Conservation (phyloP, 768 basidiomycete species). For the Lenzites betulinus region DNA sequence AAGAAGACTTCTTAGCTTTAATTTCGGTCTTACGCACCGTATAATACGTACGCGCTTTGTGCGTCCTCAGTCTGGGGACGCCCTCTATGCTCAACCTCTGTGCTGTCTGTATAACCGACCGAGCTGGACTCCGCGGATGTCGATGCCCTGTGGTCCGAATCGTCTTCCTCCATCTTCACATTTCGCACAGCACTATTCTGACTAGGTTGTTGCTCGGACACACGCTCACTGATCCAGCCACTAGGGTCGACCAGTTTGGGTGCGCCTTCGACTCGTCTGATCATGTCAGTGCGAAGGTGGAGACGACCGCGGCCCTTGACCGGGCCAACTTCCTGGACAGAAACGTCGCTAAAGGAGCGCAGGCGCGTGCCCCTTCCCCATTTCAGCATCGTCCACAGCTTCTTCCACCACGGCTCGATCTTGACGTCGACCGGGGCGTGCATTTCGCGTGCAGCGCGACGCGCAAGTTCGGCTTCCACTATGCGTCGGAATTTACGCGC, state of each 20-base stretch:
- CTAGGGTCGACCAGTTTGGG: constrained; percentile 75
- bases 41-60: constrained; percentile 12
- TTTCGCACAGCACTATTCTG: constrained; percentile 21
- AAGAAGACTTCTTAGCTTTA: constrained; percentile 19
- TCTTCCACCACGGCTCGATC: constrained; percentile 28
- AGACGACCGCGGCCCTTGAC: constrained; percentile 9
- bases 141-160: constrained; percentile 14
- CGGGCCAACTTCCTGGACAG: constrained; percentile 12
- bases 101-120: constrained; percentile 1
- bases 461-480: constrained; percentile 45
- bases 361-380: constrained; percentile 6
- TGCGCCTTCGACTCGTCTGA: constrained; percentile 67
- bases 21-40: constrained; percentile 5
- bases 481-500: constrained; percentile 65
- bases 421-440: constrained; percentile 25
- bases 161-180: constrained; percentile 6
- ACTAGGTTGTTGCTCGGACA: constrained; percentile 29
- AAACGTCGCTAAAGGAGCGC: constrained; percentile 14
- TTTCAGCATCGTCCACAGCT: constrained; percentile 11
- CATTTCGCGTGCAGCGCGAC: constrained; percentile 17
- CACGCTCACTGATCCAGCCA: constrained; percentile 63
- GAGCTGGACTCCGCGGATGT: constrained; percentile 23
- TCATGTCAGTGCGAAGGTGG: constrained; percentile 68
- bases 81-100: constrained; percentile 7
- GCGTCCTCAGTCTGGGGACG: not conserved